Evolutionary conservation across 148 eudicot genomes (phyloP), one percentile per base, ranked within the genome.

Genomic region (Cornus suecica): DNA sequence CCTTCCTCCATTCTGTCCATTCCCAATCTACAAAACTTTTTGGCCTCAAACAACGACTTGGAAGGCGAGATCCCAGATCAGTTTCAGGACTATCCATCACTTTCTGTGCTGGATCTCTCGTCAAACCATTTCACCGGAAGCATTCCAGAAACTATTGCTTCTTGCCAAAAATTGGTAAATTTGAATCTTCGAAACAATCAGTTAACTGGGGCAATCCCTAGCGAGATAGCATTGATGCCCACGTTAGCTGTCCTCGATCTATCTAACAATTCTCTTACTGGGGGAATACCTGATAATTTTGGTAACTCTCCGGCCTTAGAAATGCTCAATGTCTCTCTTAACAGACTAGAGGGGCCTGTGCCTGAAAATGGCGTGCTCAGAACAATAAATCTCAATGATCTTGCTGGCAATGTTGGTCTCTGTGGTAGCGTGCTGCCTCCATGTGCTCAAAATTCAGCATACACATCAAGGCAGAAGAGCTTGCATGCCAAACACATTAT

Each of bases 221-320:
- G 76, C 28, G 72, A 89, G 0, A 79, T 94, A 14, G 80, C 97
- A 0, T 80, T 65, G 88, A 90, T 91, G 98, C 89, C 88, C 6
- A 83, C 88, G 69, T 76, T 94, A 62, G 85, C 97, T 1, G 66
- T 91, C 70, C 85, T 94, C 54, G 97, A 94, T 79, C 84, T 94
- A 23, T 91, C 98, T 11, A 86, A 86, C 80, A 94, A 94, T 69
- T 84, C 81, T 54, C 80, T 94, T 18, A 83, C 87, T 13, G 98
- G 98, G 1, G 81, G 78, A 41, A 91, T 94, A 65, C 97, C 98
- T 5, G 83, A 76, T 29, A 77, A 77, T 71, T 88, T 94, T 45
- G 98, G 98, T 18, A 86, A 74, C 68, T 93, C 96, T 7, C 98
- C 98, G 0, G 97, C 96, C 56, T 75, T 93, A 68, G 96, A 91